Percentiles rank a stretch among this genome's conserved stretches.
phyloP scores from a whole-genome alignment of 164 flowering plant species.

The Chloranthus sessilifolius region DNA sequence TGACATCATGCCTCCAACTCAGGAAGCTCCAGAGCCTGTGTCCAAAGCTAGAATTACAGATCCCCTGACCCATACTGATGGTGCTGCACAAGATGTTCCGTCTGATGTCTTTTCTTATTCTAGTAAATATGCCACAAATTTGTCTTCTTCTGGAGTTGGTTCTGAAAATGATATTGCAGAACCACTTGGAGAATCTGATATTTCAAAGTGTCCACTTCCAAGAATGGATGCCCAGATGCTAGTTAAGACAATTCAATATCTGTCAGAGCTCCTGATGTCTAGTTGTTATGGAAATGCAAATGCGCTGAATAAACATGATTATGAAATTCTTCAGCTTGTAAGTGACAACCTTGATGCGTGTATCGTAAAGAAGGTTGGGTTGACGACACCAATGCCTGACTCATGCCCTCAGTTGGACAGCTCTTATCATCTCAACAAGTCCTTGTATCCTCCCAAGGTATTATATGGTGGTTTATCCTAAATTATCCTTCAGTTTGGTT shows the following conservation, averaged over 20 bases:
- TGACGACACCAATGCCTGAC: conserved; percentile 1
- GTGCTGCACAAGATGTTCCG: conserved; percentile 14
- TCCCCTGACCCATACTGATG: conserved; percentile 2
- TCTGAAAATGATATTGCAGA: conserved; percentile 13
- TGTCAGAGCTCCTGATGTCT: conserved; percentile 47
- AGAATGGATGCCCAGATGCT: conserved; percentile 26
- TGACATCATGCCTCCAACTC: conserved; percentile 3
- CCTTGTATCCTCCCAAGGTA: neutral
- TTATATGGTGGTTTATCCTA: neutral
- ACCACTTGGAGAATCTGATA: conserved; percentile 8
- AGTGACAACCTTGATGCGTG: conserved; percentile 38
- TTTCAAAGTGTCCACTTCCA: conserved; percentile 11
- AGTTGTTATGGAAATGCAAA: conserved; percentile 22
- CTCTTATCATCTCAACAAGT: neutral
- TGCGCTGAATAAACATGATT: conserved; percentile 30
- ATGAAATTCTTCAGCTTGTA: conserved; percentile 27
- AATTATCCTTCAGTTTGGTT: neutral
- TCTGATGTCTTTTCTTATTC: conserved; percentile 15
- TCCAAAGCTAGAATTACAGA: conserved; percentile 7
- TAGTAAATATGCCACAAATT: conserved; percentile 6
- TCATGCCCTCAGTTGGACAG: conserved; percentile 1
- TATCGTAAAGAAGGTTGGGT: conserved; percentile 12
- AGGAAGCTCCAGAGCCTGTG: conserved; percentile 8
- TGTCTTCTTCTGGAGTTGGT: conserved; percentile 16
- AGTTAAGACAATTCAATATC: conserved; percentile 33